phyloP scores from a whole-genome alignment of 2,329 filamentous ascomycete species.

The Paracoccidioides lutzii region DNA sequence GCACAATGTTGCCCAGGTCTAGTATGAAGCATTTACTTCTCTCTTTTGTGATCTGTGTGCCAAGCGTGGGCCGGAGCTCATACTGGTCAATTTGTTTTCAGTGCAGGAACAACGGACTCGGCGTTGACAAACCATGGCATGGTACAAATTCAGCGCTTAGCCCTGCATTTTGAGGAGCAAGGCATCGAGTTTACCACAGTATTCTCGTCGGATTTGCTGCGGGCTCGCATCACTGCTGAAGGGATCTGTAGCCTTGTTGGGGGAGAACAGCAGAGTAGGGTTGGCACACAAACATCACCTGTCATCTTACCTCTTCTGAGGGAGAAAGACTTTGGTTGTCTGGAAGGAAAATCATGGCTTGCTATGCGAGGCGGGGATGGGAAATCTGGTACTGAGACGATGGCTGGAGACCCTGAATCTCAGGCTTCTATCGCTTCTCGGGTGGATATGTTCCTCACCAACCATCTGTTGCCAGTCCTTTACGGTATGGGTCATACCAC shows the following conservation, averaged over 20 bases:
- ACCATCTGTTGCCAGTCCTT: slow-evolving; percentile 48
- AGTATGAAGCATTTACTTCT: slow-evolving; percentile 10
- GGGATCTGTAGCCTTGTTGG: slow-evolving; percentile 14
- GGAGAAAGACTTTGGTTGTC: slow-evolving; percentile 31
- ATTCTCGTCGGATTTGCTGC: slow-evolving; percentile 65
- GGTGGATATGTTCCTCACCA: slow-evolving; percentile 52
- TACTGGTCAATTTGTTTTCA: slow-evolving; percentile 20
- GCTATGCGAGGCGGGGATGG: slow-evolving; percentile 7
- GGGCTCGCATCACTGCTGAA: slow-evolving; percentile 44
- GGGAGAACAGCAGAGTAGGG: slow-evolving; percentile 2
- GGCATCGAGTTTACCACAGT: slow-evolving; percentile 54
- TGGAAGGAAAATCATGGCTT: slow-evolving; percentile 21
- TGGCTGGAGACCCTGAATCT: slow-evolving; percentile 52
- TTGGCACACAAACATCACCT: not conserved
- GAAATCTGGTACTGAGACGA: slow-evolving; percentile 22
- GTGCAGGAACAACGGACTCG: slow-evolving; percentile 68
- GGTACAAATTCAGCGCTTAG: slow-evolving; percentile 63
- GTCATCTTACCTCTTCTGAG: slow-evolving; percentile 17
- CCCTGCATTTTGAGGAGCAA: slow-evolving; percentile 50
- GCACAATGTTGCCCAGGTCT: slow-evolving; percentile 59
- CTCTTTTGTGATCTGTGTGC: not conserved
- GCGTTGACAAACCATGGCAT: slow-evolving; percentile 67
- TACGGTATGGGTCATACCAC: slow-evolving; percentile 20
- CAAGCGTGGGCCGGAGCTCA: not conserved
- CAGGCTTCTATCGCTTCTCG: slow-evolving; percentile 53